Percentiles rank a stretch among this genome's conserved stretches.
phyloP scores from a whole-genome alignment of 139 green algal genomes.

The Coccomyxa sp. region DNA sequence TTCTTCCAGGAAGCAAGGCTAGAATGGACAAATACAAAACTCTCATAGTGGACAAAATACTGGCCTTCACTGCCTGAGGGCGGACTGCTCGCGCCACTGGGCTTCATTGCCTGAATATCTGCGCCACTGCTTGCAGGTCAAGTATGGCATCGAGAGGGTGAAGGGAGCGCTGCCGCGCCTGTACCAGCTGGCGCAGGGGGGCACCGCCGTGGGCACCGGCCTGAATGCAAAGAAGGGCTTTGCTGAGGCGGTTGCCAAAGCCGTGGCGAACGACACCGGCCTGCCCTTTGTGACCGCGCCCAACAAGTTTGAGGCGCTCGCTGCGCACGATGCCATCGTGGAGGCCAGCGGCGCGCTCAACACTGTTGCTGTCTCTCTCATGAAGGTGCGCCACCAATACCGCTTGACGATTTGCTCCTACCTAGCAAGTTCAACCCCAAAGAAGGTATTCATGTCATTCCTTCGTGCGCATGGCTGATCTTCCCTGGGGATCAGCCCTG shows the following conservation, averaged over 20 bases:
- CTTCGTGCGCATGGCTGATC: too few relatives aligned
- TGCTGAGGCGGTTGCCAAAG: slow-evolving; percentile 63
- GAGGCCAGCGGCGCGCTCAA: slow-evolving; percentile 82
- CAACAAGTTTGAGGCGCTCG: slow-evolving; percentile 98
- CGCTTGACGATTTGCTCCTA: neutral
- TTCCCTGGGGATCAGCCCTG: too few relatives aligned
- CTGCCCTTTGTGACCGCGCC: slow-evolving; percentile 85
- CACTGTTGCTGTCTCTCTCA: slow-evolving; percentile 83
- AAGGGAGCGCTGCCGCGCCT: slow-evolving; percentile 63
- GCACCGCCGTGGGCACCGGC: slow-evolving; percentile 94
- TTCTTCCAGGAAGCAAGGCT: too few relatives aligned
- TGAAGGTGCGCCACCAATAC: slow-evolving; percentile 65
- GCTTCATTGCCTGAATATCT: too few relatives aligned
- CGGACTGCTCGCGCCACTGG: too few relatives aligned
- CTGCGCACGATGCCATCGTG: slow-evolving; percentile 89
- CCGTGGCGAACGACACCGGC: slow-evolving; percentile 44
- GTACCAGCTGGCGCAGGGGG: slow-evolving; percentile 80
- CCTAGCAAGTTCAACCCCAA: too few relatives aligned
- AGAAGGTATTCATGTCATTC: too few relatives aligned
- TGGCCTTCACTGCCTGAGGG: too few relatives aligned
- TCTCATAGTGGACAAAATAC: too few relatives aligned
- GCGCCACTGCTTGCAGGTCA: slow-evolving; percentile 48
- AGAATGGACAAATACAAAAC: too few relatives aligned
- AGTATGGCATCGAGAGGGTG: slow-evolving; percentile 74
- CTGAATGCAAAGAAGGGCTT: slow-evolving; percentile 88